These are phyloP conservation scores for Diversispora eburnea DNA, from an alignment of 192 early-diverging fungal species.

Conservation along the genomic window DNA sequence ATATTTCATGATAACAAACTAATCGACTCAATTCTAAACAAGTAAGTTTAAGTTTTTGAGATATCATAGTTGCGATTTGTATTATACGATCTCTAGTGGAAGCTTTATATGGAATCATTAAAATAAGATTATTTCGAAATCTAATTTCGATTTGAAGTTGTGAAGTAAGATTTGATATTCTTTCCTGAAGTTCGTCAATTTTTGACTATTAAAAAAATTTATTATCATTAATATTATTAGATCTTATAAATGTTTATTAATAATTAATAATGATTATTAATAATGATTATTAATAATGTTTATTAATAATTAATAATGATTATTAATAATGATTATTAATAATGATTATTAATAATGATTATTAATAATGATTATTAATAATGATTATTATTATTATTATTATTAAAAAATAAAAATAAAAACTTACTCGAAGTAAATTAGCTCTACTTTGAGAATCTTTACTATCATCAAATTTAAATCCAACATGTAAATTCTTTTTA, in stretches of 20 bases:
- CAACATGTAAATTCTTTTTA: conserved; percentile 7
- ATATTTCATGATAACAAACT: conserved; percentile 67
- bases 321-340: background rate
- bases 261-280: background rate
- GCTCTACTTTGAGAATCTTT: conserved; percentile 1
- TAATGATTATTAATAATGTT: background rate
- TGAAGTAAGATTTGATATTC: conserved; percentile 9
- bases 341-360: background rate
- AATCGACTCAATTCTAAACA: conserved; percentile 61
- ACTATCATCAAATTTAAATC: background rate
- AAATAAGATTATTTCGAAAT: conserved; percentile 59
- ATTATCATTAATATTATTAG: too few relatives aligned
- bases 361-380: background rate
- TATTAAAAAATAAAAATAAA: background rate
- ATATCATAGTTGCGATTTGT: conserved; percentile 54
- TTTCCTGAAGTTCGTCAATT: background rate
- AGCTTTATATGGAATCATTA: conserved; percentile 63
- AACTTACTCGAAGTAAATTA: conserved; percentile 8
- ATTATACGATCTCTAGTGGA: conserved; percentile 60
- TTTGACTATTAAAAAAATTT: conserved; percentile 11
- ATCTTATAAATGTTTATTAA: too few relatives aligned
- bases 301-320: background rate
- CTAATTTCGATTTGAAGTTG: conserved; percentile 51
- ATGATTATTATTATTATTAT: background rate
- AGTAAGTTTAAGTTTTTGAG: conserved; percentile 49